Evolutionary conservation across 345 rosid species (phyloP).

Genomic region (Rhodomyrtus tomentosa): DNA sequence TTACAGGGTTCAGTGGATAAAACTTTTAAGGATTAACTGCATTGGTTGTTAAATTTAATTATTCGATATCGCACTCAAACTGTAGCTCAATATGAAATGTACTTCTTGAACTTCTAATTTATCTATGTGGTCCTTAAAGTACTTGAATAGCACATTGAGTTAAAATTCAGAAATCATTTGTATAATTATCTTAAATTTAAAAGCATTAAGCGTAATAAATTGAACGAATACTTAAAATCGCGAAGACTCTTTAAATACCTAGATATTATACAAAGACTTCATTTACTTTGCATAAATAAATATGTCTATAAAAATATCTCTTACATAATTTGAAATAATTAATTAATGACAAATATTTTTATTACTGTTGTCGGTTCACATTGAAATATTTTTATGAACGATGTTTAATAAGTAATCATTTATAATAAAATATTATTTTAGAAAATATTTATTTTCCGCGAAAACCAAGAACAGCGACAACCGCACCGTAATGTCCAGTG

Average conservation of each 20-base stretch:
- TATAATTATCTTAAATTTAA: neutral
- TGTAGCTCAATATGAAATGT: too few species aligned
- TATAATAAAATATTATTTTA: accelerated
- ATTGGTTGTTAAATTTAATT: too few species aligned
- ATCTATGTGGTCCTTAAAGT: too few species aligned
- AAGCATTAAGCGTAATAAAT: neutral
- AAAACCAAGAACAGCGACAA: neutral
- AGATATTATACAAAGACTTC: accelerated
- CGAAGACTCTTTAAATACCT: neutral
- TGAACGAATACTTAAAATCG: neutral
- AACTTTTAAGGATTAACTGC: neutral
- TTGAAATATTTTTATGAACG: too few species aligned
- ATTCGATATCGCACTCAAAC: too few species aligned
- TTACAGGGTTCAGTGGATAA: neutral
- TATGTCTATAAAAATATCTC: neutral
- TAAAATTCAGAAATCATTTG: neutral
- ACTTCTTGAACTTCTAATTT: too few species aligned
- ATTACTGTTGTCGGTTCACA: too few species aligned
- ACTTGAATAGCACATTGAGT: neutral
- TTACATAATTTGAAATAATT: neutral
- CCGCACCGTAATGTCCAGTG: neutral
- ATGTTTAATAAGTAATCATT: neutral
- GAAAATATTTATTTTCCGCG: neutral
- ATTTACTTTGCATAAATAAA: neutral
- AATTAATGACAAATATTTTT: neutral